phyloP scores from a whole-genome alignment of 306 rosid genomes.

The Argentina anserina region DNA sequence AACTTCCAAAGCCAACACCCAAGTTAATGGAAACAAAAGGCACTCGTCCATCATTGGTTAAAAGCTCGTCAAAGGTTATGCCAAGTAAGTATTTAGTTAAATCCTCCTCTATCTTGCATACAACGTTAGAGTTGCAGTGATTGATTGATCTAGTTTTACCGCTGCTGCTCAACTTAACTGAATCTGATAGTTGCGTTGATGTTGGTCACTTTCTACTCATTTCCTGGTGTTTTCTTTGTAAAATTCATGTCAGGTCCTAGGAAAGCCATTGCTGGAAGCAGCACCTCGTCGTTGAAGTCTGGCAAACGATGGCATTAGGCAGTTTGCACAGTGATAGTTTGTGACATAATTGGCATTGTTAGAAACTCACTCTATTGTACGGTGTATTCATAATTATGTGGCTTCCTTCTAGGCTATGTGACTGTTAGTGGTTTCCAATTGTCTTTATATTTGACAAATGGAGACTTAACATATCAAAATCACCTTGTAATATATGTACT shows the following conservation, averaged over 20 bases:
- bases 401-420: conserved; percentile 10
- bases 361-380: conserved; percentile 29
- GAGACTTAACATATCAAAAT: conserved; percentile 14
- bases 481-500: conserved; percentile 28
- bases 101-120: neutral
- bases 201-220: conserved; percentile 2
- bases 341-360: conserved; percentile 18
- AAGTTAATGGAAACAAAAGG: conserved; percentile 42
- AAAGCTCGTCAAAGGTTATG: conserved; percentile 58
- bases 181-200: neutral
- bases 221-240: neutral
- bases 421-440: conserved; percentile 31
- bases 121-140: neutral
- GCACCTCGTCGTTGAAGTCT: conserved; percentile 60
- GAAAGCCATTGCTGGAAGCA: conserved; percentile 39
- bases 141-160: conserved; percentile 1
- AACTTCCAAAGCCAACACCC: conserved; percentile 56
- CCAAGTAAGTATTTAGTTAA: conserved; percentile 51
- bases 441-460: conserved; percentile 42
- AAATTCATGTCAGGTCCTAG: conserved; percentile 45
- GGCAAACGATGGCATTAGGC: conserved; percentile 65
- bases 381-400: neutral
- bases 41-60: conserved; percentile 53
- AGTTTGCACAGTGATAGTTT: conserved; percentile 16
- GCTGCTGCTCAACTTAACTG: neutral